Percentiles rank a stretch among this genome's conserved stretches.
Evolutionary conservation across 2,329 filamentous ascomycete species (phyloP).

Genomic region (Sarocladium oryzae): DNA sequence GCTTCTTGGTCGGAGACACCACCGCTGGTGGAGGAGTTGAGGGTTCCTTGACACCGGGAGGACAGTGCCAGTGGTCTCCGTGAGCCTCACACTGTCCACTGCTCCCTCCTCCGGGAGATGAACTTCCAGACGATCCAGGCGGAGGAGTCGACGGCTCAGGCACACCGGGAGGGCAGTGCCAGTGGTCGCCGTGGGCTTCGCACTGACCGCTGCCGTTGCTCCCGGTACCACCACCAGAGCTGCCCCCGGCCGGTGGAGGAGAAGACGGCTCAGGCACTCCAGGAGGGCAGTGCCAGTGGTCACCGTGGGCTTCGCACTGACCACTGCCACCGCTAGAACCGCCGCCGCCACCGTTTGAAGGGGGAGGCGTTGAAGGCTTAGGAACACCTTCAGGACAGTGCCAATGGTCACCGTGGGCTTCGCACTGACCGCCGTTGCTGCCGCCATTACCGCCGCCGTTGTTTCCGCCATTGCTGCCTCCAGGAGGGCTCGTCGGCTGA

Average conservation of each 20-base stretch:
- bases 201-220: too few relatives aligned
- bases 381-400: conserved; percentile 15
- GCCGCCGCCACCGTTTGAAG: neutral
- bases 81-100: too few relatives aligned
- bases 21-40: conserved; percentile 6
- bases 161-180: conserved; percentile 16
- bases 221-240: too few relatives aligned
- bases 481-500: conserved; percentile 5
- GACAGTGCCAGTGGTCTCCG: conserved; percentile 12
- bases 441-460: neutral
- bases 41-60: conserved; percentile 12
- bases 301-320: conserved; percentile 12
- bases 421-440: conserved; percentile 4
- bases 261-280: conserved; percentile 13
- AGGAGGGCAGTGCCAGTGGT: conserved; percentile 15
- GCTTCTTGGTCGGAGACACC: neutral
- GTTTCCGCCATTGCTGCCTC: neutral
- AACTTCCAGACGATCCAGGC: neutral
- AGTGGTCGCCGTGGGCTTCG: conserved; percentile 11
- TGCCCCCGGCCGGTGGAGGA: neutral
- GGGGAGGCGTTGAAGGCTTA: conserved; percentile 10
- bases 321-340: neutral
- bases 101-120: too few relatives aligned
- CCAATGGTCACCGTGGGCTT: conserved; percentile 12
- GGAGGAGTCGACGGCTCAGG: conserved; percentile 11